Conservation (phyloP, 1,139 yeast genomes). For the Magnusiomyces fungicola region DNA sequence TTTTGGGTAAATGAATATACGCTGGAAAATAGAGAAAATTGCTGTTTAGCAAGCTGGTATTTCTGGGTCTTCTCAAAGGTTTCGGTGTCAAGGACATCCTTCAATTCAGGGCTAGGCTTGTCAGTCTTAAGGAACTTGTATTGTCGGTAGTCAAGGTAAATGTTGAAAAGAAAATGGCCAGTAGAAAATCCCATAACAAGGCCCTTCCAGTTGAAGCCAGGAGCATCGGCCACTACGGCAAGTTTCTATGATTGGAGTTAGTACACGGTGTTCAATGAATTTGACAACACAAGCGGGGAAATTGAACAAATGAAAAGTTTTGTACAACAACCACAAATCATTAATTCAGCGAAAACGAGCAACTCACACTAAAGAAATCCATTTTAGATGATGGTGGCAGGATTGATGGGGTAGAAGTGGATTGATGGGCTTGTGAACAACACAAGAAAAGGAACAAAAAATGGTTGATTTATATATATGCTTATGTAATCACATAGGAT, state of each 20-base stretch:
- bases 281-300: background rate
- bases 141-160: slow-evolving; percentile 70
- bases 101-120: slow-evolving; percentile 53
- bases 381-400: too few species aligned
- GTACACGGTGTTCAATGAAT: background rate
- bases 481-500: too few species aligned
- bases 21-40: slow-evolving; percentile 55
- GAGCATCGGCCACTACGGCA: slow-evolving; percentile 43
- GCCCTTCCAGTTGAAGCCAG: slow-evolving; percentile 68
- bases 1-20: slow-evolving; percentile 50
- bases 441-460: too few species aligned
- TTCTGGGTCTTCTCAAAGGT: slow-evolving; percentile 73
- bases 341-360: background rate
- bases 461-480: too few species aligned
- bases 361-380: slow-evolving; percentile 1
- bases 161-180: slow-evolving; percentile 68
- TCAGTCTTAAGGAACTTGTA: slow-evolving; percentile 56
- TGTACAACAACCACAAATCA: background rate
- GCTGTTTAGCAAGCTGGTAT: slow-evolving; percentile 76
- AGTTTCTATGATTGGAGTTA: slow-evolving; percentile 19
- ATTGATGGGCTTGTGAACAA: too few species aligned
- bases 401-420: too few species aligned
- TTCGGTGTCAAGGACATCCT: slow-evolving; percentile 50
- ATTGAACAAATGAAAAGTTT: background rate
- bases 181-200: slow-evolving; percentile 67